These are phyloP conservation scores for Penicillium malachiteum DNA, from an alignment of 495 filamentous ascomycete genomes.

Conservation along the genomic window DNA sequence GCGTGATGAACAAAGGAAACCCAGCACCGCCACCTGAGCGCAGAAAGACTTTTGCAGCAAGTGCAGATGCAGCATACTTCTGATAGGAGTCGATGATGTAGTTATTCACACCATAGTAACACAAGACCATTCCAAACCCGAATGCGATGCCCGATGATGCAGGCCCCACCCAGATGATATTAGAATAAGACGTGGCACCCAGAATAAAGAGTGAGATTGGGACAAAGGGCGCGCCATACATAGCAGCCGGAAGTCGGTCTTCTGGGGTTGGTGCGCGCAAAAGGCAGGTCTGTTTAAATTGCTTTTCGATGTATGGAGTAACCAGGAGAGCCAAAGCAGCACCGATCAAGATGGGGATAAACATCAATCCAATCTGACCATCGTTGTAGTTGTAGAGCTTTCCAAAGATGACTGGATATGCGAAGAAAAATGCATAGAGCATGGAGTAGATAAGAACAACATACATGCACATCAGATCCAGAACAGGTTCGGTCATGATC, in stretches of 20 bases:
- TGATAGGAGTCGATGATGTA: constrained; percentile 70
- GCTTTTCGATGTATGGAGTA: constrained; percentile 36
- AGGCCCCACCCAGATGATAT: constrained; percentile 63
- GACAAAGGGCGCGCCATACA: constrained; percentile 36
- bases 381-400: constrained; percentile 49
- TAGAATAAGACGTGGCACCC: constrained; percentile 58
- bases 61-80: constrained; percentile 34
- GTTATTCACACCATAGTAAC: constrained; percentile 67
- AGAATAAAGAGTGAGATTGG: constrained; percentile 54
- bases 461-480: constrained; percentile 61
- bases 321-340: constrained; percentile 57
- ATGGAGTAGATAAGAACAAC: constrained; percentile 67
- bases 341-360: constrained; percentile 35
- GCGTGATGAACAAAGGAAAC: constrained; percentile 49
- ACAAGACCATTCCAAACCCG: constrained; percentile 65
- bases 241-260: constrained; percentile 34
- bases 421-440: constrained; percentile 73
- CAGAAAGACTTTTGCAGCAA: constrained; percentile 37
- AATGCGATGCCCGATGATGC: constrained; percentile 64
- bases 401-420: constrained; percentile 62
- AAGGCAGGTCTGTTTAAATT: constrained; percentile 28
- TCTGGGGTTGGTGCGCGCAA: constrained; percentile 30
- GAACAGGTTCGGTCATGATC: constrained; percentile 52
- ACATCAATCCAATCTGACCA: constrained; percentile 35
- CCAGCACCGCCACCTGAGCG: constrained; percentile 37